Base-by-base conservation (phyloP, 1,139 yeast genomes). In the Yarrowia galli region DNA sequence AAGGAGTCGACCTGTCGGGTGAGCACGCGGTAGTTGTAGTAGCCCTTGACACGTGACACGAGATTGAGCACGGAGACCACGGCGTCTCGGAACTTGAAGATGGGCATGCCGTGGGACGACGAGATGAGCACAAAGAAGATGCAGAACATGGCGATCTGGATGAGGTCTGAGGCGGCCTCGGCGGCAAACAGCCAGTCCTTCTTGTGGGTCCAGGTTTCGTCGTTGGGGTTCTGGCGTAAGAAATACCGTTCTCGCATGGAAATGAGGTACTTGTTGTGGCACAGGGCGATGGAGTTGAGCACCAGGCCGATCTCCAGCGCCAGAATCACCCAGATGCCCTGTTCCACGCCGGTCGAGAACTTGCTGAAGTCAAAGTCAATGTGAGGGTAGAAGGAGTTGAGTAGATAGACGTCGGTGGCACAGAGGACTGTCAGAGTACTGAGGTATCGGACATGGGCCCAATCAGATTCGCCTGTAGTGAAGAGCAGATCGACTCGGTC, bases 251-350 rank as follows among this genome's bases (percentile, higher is more conserved):
- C 98, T 71, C 83, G 81, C 38, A 87, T 76, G 71, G 87, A 87
- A 69, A 91, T 77, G 2, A 80, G 69, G 68, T 85, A 81, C 73
- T 87, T 86, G 51, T 83, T 79, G 22, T 81, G 78, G 64, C 83
- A 79, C 10, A 85, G 80, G 23, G 85, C 72, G 23, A 87, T 77
- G 67, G 87, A 89, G 35, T 89, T 82, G 18, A 86, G 84, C 70
- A 89, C 81, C 67, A 90, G 79, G 6, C 91, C 88, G 76, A 89
- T 89, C 73, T 91, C 96, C 75, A 91, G 88, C 0, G 95, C 95
- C 77, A 91, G 88, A 78, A 79, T 77, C 84, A 73, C 82, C 88
- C 81, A 87, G 74, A 77, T 75, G 76, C 85, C 72, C 16, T 71
- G 71, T 3, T 71, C 58, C 71, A 86, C 23, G 32, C 60, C 53